Conservation (phyloP, 495 filamentous ascomycete species). For the Tuber aestivum region DNA sequence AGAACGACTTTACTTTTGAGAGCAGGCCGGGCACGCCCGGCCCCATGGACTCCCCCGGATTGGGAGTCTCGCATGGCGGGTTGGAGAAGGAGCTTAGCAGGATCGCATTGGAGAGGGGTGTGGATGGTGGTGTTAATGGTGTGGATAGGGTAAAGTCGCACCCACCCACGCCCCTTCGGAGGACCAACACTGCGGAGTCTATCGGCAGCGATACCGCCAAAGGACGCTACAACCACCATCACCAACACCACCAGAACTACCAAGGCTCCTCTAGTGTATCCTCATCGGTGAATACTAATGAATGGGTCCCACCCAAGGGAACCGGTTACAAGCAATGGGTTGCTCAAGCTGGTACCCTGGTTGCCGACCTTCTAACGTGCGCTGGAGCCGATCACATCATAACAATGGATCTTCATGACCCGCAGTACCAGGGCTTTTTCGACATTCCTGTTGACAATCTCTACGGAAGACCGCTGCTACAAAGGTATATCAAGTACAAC, state of each 20-base stretch:
- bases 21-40: slow-evolving; percentile 80
- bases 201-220: slow-evolving; percentile 44
- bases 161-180: slow-evolving; percentile 31
- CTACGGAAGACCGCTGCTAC: slow-evolving; percentile 78
- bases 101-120: slow-evolving; percentile 29
- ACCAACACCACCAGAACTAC: slow-evolving; percentile 36
- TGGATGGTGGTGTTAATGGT: slow-evolving; percentile 17
- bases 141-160: slow-evolving; percentile 22
- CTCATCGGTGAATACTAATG: slow-evolving; percentile 38
- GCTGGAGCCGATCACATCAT: slow-evolving; percentile 96
- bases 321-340: slow-evolving; percentile 98
- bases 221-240: slow-evolving; percentile 13
- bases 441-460: slow-evolving; percentile 97
- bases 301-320: slow-evolving; percentile 46
- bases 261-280: slow-evolving; percentile 23
- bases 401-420: slow-evolving; percentile 95
- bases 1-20: slow-evolving; percentile 81
- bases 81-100: slow-evolving; percentile 59
- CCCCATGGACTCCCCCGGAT: slow-evolving; percentile 58
- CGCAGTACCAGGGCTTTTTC: slow-evolving; percentile 98
- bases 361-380: slow-evolving; percentile 89
- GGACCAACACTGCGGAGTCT: slow-evolving; percentile 61
- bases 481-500: slow-evolving; percentile 80
- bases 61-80: slow-evolving; percentile 54
- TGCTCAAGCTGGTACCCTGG: slow-evolving; percentile 89